A percentile compares a stretch with the other conserved stretches of the same genome.
phyloP scores from a whole-genome alignment of 768 basidiomycete species.

The Panaeolus papilionaceus region DNA sequence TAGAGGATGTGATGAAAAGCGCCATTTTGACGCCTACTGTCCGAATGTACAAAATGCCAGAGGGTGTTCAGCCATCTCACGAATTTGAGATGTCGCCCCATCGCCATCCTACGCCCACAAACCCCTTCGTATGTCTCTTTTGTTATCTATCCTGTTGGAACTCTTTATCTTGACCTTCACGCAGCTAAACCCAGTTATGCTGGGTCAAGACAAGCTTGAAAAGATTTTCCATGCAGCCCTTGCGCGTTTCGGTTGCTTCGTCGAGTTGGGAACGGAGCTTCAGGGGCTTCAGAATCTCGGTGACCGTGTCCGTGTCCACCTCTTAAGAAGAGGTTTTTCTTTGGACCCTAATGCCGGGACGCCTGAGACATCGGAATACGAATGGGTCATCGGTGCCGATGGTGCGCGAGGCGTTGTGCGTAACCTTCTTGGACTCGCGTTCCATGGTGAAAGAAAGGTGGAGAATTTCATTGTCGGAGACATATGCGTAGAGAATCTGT shows the following conservation, averaged over 20 bases:
- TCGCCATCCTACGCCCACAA: slow-evolving; percentile 36
- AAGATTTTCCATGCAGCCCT: slow-evolving; percentile 43
- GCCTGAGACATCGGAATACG: slow-evolving; percentile 36
- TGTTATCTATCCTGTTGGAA: not conserved
- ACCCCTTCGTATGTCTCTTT: slow-evolving; percentile 38
- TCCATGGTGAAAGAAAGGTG: slow-evolving; percentile 43
- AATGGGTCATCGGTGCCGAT: slow-evolving; percentile 51
- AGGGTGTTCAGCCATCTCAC: slow-evolving; percentile 30
- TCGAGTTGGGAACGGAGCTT: slow-evolving; percentile 54
- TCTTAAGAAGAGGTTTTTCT: slow-evolving; percentile 33
- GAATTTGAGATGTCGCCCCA: slow-evolving; percentile 42
- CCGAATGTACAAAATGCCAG: slow-evolving; percentile 42
- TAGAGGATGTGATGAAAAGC: slow-evolving; percentile 42
- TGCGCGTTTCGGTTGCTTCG: slow-evolving; percentile 36
- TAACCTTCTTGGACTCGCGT: slow-evolving; percentile 45
- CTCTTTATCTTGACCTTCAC: not conserved
- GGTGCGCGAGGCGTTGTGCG: slow-evolving; percentile 50
- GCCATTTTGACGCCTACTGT: slow-evolving; percentile 34
- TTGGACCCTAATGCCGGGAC: slow-evolving; percentile 27
- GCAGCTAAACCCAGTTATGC: slow-evolving; percentile 39
- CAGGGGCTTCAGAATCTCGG: slow-evolving; percentile 46
- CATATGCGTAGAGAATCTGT: slow-evolving; percentile 47
- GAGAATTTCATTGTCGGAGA: slow-evolving; percentile 47
- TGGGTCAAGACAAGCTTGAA: slow-evolving; percentile 45
- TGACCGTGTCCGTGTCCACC: slow-evolving; percentile 41